phyloP scores from a whole-genome alignment of 163 green algal genomes.

The Dunaliella salina region DNA sequence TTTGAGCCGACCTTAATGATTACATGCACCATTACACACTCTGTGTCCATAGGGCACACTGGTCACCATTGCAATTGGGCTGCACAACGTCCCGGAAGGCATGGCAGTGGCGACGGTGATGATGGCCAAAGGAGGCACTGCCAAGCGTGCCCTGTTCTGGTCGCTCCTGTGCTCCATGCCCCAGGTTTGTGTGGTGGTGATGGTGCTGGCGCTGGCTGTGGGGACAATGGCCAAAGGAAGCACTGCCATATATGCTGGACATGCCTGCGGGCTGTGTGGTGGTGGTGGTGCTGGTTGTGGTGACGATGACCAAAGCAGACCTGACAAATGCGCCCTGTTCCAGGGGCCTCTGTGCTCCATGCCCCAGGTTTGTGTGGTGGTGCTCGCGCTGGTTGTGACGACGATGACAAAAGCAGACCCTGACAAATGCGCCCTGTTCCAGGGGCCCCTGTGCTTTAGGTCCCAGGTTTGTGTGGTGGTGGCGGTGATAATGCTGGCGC shows the following conservation, averaged over 20 bases:
- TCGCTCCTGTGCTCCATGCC: constrained; percentile 76
- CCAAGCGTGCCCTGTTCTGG: constrained; percentile 68
- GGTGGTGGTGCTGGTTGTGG: constrained; percentile 12
- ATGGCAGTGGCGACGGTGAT: constrained; percentile 92
- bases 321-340: too few species aligned
- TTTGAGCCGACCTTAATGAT: not conserved
- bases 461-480: constrained; percentile 56
- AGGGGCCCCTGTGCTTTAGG: constrained; percentile 51
- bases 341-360: constrained; percentile 51
- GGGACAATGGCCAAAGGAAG: not conserved
- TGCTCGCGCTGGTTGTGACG: too few species aligned
- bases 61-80: constrained; percentile 58
- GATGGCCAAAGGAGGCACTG: constrained; percentile 51
- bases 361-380: constrained; percentile 66
- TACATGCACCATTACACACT: not conserved
- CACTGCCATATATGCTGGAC: not conserved
- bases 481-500: too few species aligned
- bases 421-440: too few species aligned
- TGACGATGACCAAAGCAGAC: too few species aligned
- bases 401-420: too few species aligned
- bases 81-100: constrained; percentile 94
- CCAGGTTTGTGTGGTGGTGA: constrained; percentile 42
- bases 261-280: constrained; percentile 77
- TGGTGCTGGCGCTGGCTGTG: not conserved
- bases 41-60: constrained; percentile 52